Evolutionary conservation across 2,329 filamentous ascomycete species (phyloP), one percentile per base, ranked within the genome.

Genomic region (Penicillium polonicum): DNA sequence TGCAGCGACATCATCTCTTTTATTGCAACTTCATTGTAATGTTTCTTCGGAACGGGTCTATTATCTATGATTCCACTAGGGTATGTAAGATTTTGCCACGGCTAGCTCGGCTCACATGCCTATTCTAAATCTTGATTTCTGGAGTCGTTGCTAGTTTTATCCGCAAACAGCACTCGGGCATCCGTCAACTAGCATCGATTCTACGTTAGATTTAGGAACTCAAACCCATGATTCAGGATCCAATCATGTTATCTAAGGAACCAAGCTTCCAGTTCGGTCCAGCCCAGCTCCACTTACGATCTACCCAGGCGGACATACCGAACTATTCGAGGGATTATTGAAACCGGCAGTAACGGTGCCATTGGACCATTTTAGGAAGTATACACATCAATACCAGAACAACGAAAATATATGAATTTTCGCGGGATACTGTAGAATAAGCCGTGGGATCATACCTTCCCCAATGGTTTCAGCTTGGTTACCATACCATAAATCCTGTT

Each of bases 281-380:
- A 55, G 46, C 35, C 17, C 38, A 45, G 33, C 27, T 23, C n/a
- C 13, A 17, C 15, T 5, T 15, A 19, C 27, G 29, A 41, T 49
- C 29, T 23, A 15, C 23, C 10, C 4, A 43, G 10, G 1, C 23
- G 46, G 48, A 19, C 54, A 58, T 45, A 42, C 50, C 7, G 33
- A 52, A 46, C n/a, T n/a, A 36, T 51, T 52, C 13, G 5, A 35
- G 13, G 35, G 25, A 39, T 45, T 48, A 50, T 36, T n/a, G 27
- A 44, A 19, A 54, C 48, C 51, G 39, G 48, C 50, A 31, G 64
- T 66, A 63, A 65, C 60, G 50, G 63, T 66, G 17, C 49, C 61
- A 67, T 61, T 60, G 52, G 53, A 55, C 29, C 31, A 19, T 25
- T 25, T 38, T 19, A 39, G 39, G 33, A 12, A 15, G 38, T 43